Base-by-base conservation (phyloP, 805 yeast genomes). In the Wickerhamomyces subpelliculosus region DNA sequence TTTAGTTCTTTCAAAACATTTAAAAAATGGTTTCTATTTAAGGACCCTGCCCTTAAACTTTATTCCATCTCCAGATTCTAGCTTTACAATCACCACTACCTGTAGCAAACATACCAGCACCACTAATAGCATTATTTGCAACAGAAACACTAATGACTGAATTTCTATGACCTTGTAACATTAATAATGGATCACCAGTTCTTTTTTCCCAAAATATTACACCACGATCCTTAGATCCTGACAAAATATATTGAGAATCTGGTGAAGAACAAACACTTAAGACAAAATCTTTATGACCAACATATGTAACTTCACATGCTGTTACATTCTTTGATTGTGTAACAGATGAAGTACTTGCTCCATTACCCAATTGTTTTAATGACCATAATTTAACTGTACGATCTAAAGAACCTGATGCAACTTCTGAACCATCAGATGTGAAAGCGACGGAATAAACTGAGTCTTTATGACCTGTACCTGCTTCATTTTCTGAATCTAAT, bases 71-170 rank as follows among this genome's bases (percentile, higher is more conserved):
- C 98, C 98, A 90, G 56, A 90, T 84, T 64, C 96, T 78, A 29
- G 97, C 97, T 60, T 89, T 85, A 64, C 95, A 90, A 65, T 90
- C 97, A 60, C 97, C 98, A 63, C 87, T 75, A 40, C 97, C 97
- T 12, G 97, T 89, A 39, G 97, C 97, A 69, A 90, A 93, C 52
- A 86, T 80, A 35, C 94, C 90, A 47, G 77, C 80, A 35, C 81
- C 83, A 44, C 73, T 71, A 41, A 70, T 68, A 45, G 86, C 80
- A 45, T 78, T 79, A 49, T 88, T 87, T 19, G 93, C 80, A 18
- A 93, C 96, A 35, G 95, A 87, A 28, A 90, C 97, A 39, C 90
- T 80, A 50, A 90, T 90, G 34, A 93, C 97, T 9, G 95, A 84
- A 68, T 90, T 90, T 60, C 93, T 80, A 62, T 90, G 97, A 26